Percentiles rank a stretch among this genome's conserved stretches.
phyloP scores from a whole-genome alignment of 345 rosid genomes.

The Citrus medica region DNA sequence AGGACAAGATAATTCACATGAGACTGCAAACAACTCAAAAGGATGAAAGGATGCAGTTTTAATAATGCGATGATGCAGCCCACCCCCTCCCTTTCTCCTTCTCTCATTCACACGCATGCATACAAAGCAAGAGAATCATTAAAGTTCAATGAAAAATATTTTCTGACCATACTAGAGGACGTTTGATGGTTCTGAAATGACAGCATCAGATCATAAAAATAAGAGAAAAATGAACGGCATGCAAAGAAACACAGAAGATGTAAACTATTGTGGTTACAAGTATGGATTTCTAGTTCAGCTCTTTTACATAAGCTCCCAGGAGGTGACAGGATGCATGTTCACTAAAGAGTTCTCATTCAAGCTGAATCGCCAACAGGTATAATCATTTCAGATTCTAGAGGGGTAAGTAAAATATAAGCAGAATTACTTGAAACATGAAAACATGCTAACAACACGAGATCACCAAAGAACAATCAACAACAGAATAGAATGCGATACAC shows the following conservation, averaged over 20 bases:
- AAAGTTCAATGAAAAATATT: not conserved
- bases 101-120: not conserved
- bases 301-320: not conserved
- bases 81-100: not conserved
- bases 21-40: not conserved
- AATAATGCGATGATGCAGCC: not conserved
- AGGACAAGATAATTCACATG: not conserved
- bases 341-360: not conserved
- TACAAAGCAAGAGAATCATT: not conserved
- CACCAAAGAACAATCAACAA: slow-evolving; percentile 9
- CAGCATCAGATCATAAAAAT: slow-evolving; percentile 9
- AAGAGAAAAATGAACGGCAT: not conserved
- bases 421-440: slow-evolving; percentile 15
- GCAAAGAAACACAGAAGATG: not conserved
- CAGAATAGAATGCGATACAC: not conserved
- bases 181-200: slow-evolving; percentile 3
- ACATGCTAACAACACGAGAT: slow-evolving; percentile 16
- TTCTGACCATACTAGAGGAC: not conserved
- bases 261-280: not conserved
- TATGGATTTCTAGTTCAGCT: not conserved
- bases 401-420: not conserved
- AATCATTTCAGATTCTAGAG: not conserved
- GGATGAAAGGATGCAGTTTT: not conserved
- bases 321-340: not conserved
- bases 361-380: not conserved